phyloP scores from a whole-genome alignment of 129 eudicot genomes.

The Lonicera japonica region DNA sequence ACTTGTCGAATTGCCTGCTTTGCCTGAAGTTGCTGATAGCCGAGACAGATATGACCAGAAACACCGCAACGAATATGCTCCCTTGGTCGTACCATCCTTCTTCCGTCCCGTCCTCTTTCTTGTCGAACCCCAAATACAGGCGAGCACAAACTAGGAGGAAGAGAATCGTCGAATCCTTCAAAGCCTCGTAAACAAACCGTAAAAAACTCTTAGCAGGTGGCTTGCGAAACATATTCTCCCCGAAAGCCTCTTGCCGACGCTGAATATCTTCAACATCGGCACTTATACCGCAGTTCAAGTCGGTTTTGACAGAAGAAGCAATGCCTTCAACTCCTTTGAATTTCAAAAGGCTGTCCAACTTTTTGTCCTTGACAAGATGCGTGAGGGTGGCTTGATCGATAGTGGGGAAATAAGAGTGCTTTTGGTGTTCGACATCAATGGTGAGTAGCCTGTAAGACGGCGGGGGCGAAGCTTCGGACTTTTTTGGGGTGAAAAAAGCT shows the following conservation, averaged over 20 bases:
- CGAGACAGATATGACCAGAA: conserved; percentile 38
- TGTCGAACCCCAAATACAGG: conserved; percentile 46
- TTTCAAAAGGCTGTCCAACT: conserved; percentile 6
- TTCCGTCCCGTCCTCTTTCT: conserved; percentile 35
- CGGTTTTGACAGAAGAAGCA: conserved; percentile 18
- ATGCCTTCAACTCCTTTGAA: conserved; percentile 28
- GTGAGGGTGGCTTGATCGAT: conserved; percentile 17
- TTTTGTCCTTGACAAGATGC: conserved; percentile 24
- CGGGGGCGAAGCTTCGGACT: conserved; percentile 7
- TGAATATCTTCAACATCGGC: conserved; percentile 21
- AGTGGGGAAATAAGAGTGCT: neutral
- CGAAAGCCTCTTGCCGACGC: conserved; percentile 21
- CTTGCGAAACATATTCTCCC: conserved; percentile 25
- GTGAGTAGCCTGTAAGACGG: conserved; percentile 7
- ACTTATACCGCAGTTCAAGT: conserved; percentile 18
- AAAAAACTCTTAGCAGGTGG: conserved; percentile 29
- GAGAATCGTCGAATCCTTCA: conserved; percentile 44
- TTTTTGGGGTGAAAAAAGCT: conserved; percentile 20
- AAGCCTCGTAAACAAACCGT: conserved; percentile 32
- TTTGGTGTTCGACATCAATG: neutral
- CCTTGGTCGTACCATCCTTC: conserved; percentile 61
- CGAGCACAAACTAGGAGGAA: conserved; percentile 40
- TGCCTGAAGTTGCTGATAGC: conserved; percentile 39
- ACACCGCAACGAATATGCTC: conserved; percentile 44
- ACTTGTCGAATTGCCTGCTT: conserved; percentile 41